Conservation (phyloP, 2,329 filamentous ascomycete species). For the Hypoxylon sp. region DNA sequence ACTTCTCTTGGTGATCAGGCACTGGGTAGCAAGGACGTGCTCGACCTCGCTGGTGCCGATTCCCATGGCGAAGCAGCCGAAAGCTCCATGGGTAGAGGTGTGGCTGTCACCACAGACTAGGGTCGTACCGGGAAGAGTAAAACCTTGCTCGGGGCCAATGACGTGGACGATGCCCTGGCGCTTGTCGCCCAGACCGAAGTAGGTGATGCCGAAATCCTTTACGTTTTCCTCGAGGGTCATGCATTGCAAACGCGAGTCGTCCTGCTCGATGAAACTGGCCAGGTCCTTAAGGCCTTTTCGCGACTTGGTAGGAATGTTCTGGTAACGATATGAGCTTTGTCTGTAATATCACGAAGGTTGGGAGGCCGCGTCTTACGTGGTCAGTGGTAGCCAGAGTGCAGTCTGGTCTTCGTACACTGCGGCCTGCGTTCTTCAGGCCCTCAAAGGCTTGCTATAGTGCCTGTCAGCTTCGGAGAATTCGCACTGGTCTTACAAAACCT, state of each 20-base stretch:
- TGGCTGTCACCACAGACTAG: conserved; percentile 98
- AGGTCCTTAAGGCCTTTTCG: conserved; percentile 95
- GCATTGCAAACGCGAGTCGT: conserved; percentile 92
- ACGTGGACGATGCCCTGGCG: conserved; percentile 98
- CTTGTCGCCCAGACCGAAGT: conserved; percentile 96
- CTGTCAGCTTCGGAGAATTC: conserved; percentile 11
- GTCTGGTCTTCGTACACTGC: conserved; percentile 90
- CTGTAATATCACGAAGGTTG: not conserved
- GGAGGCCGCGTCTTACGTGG: conserved; percentile 70
- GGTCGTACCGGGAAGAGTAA: conserved; percentile 95
- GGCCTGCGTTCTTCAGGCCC: conserved; percentile 86
- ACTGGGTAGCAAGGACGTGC: conserved; percentile 96
- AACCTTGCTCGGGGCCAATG: conserved; percentile 97
- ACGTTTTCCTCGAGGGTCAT: conserved; percentile 97
- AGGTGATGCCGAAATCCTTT: conserved; percentile 94
- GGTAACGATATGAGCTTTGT: conserved; percentile 34
- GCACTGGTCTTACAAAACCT: not conserved
- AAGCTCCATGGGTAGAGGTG: conserved; percentile 97
- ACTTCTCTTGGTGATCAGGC: conserved; percentile 89
- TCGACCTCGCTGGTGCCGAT: conserved; percentile 99
- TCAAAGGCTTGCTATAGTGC: conserved; percentile 86
- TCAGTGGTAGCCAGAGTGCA: conserved; percentile 97
- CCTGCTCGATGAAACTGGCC: conserved; percentile 91
- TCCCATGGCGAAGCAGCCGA: conserved; percentile 92
- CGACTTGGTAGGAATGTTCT: conserved; percentile 94